These are phyloP conservation scores for Phaseolus lunatus DNA, from an alignment of 306 rosid genomes.

Conservation along the genomic window DNA sequence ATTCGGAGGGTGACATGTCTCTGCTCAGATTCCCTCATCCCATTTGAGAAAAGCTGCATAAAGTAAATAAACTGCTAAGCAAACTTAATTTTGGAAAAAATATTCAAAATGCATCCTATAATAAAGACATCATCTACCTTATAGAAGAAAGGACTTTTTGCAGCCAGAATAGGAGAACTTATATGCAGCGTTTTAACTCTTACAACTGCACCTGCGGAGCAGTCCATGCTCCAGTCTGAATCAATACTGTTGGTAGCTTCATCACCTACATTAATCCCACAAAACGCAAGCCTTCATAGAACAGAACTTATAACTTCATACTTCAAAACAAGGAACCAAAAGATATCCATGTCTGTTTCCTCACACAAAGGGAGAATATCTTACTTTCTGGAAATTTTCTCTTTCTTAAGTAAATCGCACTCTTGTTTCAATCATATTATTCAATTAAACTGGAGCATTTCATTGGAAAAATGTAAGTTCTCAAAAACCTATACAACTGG, in stretches of 20 bases:
- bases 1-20: slow-evolving; percentile 87
- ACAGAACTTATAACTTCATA: slow-evolving; percentile 25
- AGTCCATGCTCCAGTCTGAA: slow-evolving; percentile 82
- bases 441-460: background rate
- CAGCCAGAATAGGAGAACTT: slow-evolving; percentile 98
- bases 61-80: slow-evolving; percentile 35
- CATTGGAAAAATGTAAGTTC: slow-evolving; percentile 1
- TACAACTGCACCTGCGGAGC: slow-evolving; percentile 70
- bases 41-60: slow-evolving; percentile 87
- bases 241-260: slow-evolving; percentile 81
- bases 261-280: slow-evolving; percentile 65
- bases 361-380: slow-evolving; percentile 18
- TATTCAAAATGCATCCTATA: slow-evolving; percentile 8
- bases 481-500: background rate
- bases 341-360: background rate
- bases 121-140: slow-evolving; percentile 60
- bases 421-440: slow-evolving; percentile 5
- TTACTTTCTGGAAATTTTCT: background rate
- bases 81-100: background rate
- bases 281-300: background rate
- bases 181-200: slow-evolving; percentile 86
- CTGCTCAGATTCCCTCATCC: slow-evolving; percentile 97
- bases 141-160: slow-evolving; percentile 97
- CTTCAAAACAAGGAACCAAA: background rate
- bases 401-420: background rate